Evolutionary conservation across 176 grass and related monocot genomes (phyloP).

Genomic region (Oryza meyeriana): DNA sequence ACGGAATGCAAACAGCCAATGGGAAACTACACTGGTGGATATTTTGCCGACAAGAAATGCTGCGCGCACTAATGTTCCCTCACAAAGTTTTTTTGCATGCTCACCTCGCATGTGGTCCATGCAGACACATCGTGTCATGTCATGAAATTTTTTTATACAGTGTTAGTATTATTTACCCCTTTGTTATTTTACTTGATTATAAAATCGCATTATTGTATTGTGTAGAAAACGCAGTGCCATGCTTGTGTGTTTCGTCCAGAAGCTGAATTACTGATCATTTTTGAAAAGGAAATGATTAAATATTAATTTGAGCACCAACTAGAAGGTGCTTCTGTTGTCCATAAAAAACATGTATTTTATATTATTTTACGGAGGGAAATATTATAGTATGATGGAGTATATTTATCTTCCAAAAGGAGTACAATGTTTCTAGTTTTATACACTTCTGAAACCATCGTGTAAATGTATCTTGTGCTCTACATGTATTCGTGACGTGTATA

Average conservation of each 20-base stretch:
- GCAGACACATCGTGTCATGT: neutral
- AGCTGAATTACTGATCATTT: neutral
- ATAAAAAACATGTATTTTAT: neutral
- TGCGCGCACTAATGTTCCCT: neutral
- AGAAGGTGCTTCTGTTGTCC: neutral
- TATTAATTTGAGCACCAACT: neutral
- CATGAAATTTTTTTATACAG: neutral
- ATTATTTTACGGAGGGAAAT: neutral
- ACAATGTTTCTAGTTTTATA: too few species aligned
- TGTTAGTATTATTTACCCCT: neutral
- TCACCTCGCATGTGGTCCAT: neutral
- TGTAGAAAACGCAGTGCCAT: neutral
- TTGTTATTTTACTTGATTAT: neutral
- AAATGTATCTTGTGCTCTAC: too few species aligned
- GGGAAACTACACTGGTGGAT: neutral
- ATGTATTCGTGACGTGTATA: too few species aligned
- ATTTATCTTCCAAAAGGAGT: too few species aligned
- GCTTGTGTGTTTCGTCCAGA: neutral
- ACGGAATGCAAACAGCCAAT: neutral
- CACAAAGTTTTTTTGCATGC: neutral
- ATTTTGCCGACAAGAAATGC: slow-evolving; percentile 2
- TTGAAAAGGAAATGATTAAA: too few species aligned
- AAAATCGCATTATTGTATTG: neutral
- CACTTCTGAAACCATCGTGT: too few species aligned
- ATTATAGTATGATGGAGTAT: neutral